These are phyloP conservation scores for Rhododendron ferrugineum DNA, from an alignment of 148 eudicot species.

Conservation along the genomic window DNA sequence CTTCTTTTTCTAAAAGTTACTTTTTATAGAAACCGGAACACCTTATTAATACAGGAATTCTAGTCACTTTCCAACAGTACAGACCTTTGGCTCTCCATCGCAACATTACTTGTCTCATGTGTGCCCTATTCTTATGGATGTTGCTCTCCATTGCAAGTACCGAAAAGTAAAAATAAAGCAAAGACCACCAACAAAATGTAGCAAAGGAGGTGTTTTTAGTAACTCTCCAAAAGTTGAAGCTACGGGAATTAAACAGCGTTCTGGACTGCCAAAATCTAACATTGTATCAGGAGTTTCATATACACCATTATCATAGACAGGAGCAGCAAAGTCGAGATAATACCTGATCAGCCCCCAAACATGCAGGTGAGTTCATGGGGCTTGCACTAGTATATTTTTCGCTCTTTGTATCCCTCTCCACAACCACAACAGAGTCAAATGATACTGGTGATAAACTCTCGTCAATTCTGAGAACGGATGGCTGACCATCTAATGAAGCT, in stretches of 20 bases:
- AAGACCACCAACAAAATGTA: neutral
- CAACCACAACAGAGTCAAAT: conserved; percentile 60
- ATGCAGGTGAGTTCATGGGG: conserved; percentile 49
- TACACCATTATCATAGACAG: neutral
- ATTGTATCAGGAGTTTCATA: neutral
- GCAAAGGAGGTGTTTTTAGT: neutral
- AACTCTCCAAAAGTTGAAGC: neutral
- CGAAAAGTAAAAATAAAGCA: neutral
- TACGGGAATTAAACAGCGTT: neutral
- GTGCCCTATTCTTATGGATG: neutral
- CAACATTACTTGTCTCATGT: neutral
- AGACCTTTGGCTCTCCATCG: neutral
- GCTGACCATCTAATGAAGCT: conserved; percentile 51
- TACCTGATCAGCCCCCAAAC: conserved; percentile 61
- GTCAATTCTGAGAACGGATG: conserved; percentile 39
- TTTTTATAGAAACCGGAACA: no score
- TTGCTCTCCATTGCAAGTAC: conserved; percentile 1
- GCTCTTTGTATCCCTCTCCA: conserved; percentile 46
- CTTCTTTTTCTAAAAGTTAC: no score
- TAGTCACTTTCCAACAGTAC: neutral
- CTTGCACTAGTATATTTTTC: conserved; percentile 51
- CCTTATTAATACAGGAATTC: no score
- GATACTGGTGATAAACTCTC: conserved; percentile 69
- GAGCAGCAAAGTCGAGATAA: conserved; percentile 9
- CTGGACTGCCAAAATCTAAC: neutral